Conservation (phyloP, 2,329 filamentous ascomycete genomes). For the Ceratocystis smalleyi region DNA sequence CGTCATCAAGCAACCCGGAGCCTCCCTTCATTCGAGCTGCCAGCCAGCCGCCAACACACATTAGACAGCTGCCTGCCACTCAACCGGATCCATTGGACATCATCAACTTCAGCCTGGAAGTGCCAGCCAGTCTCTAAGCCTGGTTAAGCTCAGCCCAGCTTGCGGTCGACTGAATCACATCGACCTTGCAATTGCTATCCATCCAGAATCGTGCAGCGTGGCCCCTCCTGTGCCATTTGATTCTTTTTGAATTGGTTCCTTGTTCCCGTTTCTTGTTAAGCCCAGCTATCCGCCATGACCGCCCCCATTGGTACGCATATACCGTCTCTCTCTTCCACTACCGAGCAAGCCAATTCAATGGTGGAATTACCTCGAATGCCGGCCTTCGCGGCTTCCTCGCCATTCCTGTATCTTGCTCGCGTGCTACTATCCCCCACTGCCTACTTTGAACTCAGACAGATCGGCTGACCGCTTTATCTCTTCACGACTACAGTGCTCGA, state of each 20-base stretch:
- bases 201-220: neutral
- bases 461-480: slow-evolving; percentile 12
- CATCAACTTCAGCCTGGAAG: slow-evolving; percentile 3
- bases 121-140: neutral
- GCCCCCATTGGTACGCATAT: slow-evolving; percentile 11
- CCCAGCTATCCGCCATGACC: slow-evolving; percentile 2
- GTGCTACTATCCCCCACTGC: neutral
- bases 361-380: neutral
- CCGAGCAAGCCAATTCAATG: neutral
- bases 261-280: neutral
- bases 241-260: neutral
- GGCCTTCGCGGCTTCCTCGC: neutral
- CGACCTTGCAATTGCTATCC: neutral
- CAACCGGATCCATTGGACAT: neutral
- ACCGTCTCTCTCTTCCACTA: neutral
- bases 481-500: slow-evolving; percentile 60
- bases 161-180: neutral
- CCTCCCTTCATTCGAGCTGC: neutral
- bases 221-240: neutral
- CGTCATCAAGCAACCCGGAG: neutral
- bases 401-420: neutral
- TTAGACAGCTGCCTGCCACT: neutral
- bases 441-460: slow-evolving; percentile 10
- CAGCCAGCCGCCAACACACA: neutral
- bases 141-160: neutral